phyloP scores from a whole-genome alignment of 495 filamentous ascomycete species.

The Trypethelium eluteriae region DNA sequence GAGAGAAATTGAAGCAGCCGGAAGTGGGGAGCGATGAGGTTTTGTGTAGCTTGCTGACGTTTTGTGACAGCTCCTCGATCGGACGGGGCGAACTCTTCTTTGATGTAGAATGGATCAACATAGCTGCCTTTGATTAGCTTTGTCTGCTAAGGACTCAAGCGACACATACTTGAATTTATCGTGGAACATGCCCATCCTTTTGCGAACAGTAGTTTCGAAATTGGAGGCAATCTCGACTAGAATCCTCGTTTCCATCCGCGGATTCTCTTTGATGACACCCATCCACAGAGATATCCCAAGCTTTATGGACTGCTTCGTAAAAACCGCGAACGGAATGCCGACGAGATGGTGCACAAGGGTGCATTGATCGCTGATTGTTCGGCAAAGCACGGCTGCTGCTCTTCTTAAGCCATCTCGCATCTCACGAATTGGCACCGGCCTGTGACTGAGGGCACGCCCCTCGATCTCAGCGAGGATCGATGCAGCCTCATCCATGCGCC shows the following conservation, averaged over 20 bases:
- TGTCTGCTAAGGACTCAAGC: conserved; percentile 15
- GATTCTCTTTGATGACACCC: conserved; percentile 93
- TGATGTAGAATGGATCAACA: conserved; percentile 79
- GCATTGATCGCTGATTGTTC: conserved; percentile 60
- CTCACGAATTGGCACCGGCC: conserved; percentile 61
- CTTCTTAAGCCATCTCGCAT: conserved; percentile 70
- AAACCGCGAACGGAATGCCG: conserved; percentile 79
- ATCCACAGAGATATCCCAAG: conserved; percentile 93
- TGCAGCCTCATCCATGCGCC: conserved; percentile 44
- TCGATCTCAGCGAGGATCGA: conserved; percentile 58
- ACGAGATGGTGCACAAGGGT: conserved; percentile 79
- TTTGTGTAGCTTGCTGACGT: conserved; percentile 67
- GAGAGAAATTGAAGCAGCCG: conserved; percentile 79
- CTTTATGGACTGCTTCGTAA: conserved; percentile 91
- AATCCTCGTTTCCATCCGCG: conserved; percentile 72
- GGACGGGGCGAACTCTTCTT: conserved; percentile 86
- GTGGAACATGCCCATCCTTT: conserved; percentile 72
- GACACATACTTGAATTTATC: conserved; percentile 52
- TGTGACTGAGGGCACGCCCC: conserved; percentile 54
- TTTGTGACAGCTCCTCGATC: conserved; percentile 67
- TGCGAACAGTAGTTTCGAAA: conserved; percentile 76
- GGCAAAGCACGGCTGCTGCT: conserved; percentile 78
- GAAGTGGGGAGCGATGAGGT: conserved; percentile 75
- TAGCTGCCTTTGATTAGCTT: conserved; percentile 46
- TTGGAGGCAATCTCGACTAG: conserved; percentile 73